Evolutionary conservation across 164 flowering plant species (phyloP).

Genomic region (Umbilicus rupestris): DNA sequence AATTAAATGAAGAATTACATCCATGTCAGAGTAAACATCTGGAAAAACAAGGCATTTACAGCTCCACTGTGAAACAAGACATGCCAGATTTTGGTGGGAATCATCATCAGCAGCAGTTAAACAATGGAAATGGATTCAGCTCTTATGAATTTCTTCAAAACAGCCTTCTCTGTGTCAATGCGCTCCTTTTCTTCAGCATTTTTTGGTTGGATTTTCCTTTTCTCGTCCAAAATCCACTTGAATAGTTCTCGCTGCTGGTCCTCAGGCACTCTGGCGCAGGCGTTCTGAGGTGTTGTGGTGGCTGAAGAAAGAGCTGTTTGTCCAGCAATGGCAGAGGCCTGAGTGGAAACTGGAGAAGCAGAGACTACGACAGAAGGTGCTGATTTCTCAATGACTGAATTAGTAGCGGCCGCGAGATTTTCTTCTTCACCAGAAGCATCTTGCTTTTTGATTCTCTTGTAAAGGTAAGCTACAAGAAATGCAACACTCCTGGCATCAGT

Average conservation of each 20-base stretch:
- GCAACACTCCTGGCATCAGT: too few species aligned
- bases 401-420: background rate
- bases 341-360: background rate
- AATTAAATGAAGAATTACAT: too few species aligned
- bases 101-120: too few species aligned
- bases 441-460: constrained; percentile 2
- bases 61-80: too few species aligned
- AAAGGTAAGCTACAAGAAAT: constrained; percentile 3
- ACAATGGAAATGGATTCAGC: constrained; percentile 1
- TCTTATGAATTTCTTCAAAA: constrained; percentile 3
- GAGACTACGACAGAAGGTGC: background rate
- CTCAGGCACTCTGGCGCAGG: background rate
- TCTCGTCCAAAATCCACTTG: constrained; percentile 9
- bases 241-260: background rate
- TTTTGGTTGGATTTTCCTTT: background rate
- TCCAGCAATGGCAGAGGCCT: background rate
- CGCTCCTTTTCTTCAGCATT: constrained; percentile 3
- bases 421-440: background rate
- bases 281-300: background rate
- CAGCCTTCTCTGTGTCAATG: constrained; percentile 1
- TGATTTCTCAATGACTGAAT: background rate
- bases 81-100: too few species aligned
- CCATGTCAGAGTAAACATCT: too few species aligned
- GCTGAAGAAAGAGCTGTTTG: background rate
- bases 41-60: too few species aligned